phyloP scores from a whole-genome alignment of 176 grass and related monocot species.

The Phoenix dactylifera region DNA sequence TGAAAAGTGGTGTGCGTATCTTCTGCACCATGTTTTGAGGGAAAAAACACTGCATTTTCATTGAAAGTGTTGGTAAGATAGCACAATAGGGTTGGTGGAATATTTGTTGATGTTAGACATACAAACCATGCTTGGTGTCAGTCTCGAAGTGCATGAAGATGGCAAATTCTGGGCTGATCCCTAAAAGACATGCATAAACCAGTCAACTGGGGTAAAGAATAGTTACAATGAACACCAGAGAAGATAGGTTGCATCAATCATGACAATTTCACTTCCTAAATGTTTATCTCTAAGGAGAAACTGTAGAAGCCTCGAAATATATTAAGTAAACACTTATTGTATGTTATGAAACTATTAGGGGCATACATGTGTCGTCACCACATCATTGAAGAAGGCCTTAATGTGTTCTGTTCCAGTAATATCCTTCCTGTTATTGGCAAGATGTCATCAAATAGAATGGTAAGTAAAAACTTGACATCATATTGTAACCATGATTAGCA shows the following conservation, averaged over 20 bases:
- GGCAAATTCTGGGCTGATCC: constrained; percentile 43
- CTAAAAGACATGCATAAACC: constrained; percentile 21
- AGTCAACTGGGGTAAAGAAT: background rate
- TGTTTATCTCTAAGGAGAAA: too few species aligned
- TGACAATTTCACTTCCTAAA: too few species aligned
- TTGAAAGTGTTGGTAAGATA: background rate
- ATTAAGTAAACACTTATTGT: too few species aligned
- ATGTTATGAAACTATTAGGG: too few species aligned
- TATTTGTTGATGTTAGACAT: too few species aligned
- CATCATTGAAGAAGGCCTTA: constrained; percentile 30
- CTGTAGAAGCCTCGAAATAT: too few species aligned
- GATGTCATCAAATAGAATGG: background rate
- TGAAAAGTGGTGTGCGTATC: constrained; percentile 54
- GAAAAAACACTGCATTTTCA: constrained; percentile 69
- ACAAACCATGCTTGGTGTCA: constrained; percentile 38
- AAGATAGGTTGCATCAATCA: too few species aligned
- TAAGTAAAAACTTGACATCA: too few species aligned
- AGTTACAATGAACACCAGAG: too few species aligned
- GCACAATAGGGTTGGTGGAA: too few species aligned
- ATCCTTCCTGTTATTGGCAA: constrained; percentile 45
- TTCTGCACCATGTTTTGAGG: constrained; percentile 58
- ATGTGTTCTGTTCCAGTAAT: constrained; percentile 38
- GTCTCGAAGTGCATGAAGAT: constrained; percentile 43
- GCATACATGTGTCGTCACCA: constrained; percentile 48
- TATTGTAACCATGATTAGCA: too few species aligned